phyloP scores from a whole-genome alignment of 441 rosid genomes.

The Mallotus japonicus region DNA sequence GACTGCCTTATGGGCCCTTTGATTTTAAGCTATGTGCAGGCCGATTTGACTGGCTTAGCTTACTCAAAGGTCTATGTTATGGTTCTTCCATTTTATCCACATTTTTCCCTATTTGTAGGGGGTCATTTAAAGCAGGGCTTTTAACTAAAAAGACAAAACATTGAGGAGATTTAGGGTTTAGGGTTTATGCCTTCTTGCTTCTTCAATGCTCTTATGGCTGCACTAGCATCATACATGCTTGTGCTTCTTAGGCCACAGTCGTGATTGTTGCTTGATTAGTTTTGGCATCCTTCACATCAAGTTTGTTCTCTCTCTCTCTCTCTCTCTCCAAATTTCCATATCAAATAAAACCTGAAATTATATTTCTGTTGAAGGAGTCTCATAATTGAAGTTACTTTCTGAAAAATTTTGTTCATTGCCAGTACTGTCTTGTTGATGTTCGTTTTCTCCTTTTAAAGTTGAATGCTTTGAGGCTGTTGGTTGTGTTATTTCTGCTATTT shows the following conservation, averaged over 20 bases:
- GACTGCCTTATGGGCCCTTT: neutral
- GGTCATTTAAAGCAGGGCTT: neutral
- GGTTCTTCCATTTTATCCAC: neutral
- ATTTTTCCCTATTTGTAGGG: neutral
- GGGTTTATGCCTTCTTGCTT: neutral
- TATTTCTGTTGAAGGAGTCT: neutral
- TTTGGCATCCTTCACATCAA: neutral
- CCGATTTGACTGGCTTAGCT: neutral
- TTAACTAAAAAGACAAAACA: neutral
- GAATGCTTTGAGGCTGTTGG: slow-evolving; percentile 8
- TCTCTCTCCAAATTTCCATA: neutral
- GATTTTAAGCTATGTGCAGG: neutral
- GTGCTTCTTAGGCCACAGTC: neutral
- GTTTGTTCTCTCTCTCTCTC: neutral
- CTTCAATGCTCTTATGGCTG: neutral
- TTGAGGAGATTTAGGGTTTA: neutral
- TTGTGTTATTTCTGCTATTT: neutral
- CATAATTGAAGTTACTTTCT: neutral
- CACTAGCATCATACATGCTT: neutral
- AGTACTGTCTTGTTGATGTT: neutral
- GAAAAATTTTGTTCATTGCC: neutral
- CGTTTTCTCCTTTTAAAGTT: neutral
- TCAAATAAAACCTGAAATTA: neutral
- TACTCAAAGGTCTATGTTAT: neutral
- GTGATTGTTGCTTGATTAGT: neutral